Base-by-base conservation (phyloP, 163 green algal species). In the Scenedesmus sp. region DNA sequence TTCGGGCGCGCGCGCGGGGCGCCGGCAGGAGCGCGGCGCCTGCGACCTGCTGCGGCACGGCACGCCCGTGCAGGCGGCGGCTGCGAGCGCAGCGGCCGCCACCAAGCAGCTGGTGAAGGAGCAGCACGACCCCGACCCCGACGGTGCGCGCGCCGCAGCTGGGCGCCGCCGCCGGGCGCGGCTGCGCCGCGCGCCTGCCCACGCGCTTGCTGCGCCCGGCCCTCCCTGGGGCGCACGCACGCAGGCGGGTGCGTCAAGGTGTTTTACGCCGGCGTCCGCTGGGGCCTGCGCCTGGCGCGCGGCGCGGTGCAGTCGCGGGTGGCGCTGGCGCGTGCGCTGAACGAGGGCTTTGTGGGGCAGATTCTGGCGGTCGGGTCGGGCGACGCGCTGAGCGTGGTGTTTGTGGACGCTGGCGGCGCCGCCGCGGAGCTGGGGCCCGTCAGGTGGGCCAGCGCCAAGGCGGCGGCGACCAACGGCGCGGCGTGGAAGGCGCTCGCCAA, bases 221-320 rank as follows among this genome's bases (percentile, higher is more conserved):
- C 5, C 50, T 31, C 20, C 20, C 50, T 31, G 20, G 57, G 5
- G 18, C 57, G n/a, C n/a, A n/a, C n/a, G n/a, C n/a, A n/a, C n/a
- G n/a, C n/a, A n/a, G n/a, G n/a, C n/a, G 26, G 17, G 36, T 36
- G 34, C 42, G 64, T 92, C 63, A 92, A 92, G 77, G 83, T 82
- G 47, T 93, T 91, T 75, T 77, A 87, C 47, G 82, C 84, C 14
- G 87, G 87, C 24, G 78, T 91, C 44, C 83, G 86, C 13, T 91
- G 88, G 88, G 87, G 79, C 53, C 80, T 91, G 29, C 82, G 63
- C 28, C 70, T 93, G 53, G 44, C 70, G 1, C 77, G 62, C 2
- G 65, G 75, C 26, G 80, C 75, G 24, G 56, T 93, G 34, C 78
- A 78, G 24, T 78, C 70, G 2, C 81, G 86, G 24, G 73, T 47